Evolutionary conservation across 2,329 filamentous ascomycete species (phyloP).

Genomic region (Microthyrium microscopicum): DNA sequence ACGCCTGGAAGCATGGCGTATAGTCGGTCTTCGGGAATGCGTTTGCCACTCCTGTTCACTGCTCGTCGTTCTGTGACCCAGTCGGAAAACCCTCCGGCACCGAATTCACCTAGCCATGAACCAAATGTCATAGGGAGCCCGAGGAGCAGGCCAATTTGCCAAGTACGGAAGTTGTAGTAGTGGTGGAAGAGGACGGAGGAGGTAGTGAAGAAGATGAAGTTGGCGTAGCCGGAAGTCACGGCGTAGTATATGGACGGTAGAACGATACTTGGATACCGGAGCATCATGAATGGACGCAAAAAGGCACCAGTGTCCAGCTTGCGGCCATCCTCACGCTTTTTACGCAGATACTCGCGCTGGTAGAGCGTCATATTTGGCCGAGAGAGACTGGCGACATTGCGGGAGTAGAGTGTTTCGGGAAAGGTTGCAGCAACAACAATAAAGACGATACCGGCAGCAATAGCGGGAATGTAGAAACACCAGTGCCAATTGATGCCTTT

Average conservation of each 20-base stretch:
- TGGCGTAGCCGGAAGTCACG: slow-evolving; percentile 8
- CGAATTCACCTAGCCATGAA: slow-evolving; percentile 8
- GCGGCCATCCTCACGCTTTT: not conserved
- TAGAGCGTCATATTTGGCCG: slow-evolving; percentile 3
- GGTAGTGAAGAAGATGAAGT: slow-evolving; percentile 9
- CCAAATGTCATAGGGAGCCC: slow-evolving; percentile 9
- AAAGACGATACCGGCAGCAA: not conserved
- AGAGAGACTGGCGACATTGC: not conserved
- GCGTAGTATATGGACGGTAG: slow-evolving; percentile 8
- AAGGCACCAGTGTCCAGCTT: slow-evolving; percentile 5
- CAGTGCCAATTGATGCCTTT: slow-evolving; percentile 7
- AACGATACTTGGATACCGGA: slow-evolving; percentile 8
- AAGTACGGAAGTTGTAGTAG: slow-evolving; percentile 7
- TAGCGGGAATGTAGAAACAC: slow-evolving; percentile 6
- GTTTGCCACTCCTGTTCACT: slow-evolving; percentile 8
- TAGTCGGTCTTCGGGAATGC: slow-evolving; percentile 18
- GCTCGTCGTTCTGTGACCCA: slow-evolving; percentile 6
- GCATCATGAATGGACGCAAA: slow-evolving; percentile 5
- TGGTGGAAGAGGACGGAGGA: slow-evolving; percentile 6
- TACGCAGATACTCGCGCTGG: slow-evolving; percentile 4
- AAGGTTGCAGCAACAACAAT: slow-evolving; percentile 1
- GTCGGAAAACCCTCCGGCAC: slow-evolving; percentile 9
- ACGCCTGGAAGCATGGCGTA: slow-evolving; percentile 16
- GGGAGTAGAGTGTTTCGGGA: slow-evolving; percentile 9
- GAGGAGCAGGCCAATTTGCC: slow-evolving; percentile 8